Evolutionary conservation across 2,329 filamentous ascomycete species (phyloP).

Genomic region (Phyllosticta citrichinensis): DNA sequence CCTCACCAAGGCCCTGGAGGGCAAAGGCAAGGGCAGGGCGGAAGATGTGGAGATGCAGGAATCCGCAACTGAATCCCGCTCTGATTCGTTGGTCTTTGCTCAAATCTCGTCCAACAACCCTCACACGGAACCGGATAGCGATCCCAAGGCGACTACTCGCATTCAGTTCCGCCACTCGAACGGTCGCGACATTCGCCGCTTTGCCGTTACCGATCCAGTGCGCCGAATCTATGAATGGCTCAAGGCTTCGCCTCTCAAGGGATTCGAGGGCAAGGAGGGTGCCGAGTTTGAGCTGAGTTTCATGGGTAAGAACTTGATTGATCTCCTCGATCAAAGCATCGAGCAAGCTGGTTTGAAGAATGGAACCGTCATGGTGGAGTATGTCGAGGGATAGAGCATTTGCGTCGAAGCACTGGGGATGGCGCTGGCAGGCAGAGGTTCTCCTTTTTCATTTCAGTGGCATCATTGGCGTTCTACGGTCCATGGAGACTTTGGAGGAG

Average conservation of each 20-base stretch:
- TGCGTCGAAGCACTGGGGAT: neutral
- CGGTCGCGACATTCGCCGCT: constrained; percentile 80
- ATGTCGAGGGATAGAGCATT: constrained; percentile 27
- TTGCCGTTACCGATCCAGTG: constrained; percentile 65
- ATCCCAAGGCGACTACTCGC: constrained; percentile 64
- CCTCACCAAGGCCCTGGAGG: constrained; percentile 56
- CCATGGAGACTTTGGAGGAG: neutral
- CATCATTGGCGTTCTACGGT: neutral
- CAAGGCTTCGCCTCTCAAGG: constrained; percentile 72
- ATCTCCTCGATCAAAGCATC: constrained; percentile 62
- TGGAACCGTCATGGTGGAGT: constrained; percentile 92
- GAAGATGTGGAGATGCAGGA: constrained; percentile 17
- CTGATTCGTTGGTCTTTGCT: constrained; percentile 49
- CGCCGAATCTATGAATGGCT: constrained; percentile 90
- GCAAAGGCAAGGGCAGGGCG: constrained; percentile 46
- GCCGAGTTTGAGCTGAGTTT: constrained; percentile 78
- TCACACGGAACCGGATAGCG: constrained; percentile 67
- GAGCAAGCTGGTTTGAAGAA: constrained; percentile 79
- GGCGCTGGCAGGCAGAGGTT: neutral
- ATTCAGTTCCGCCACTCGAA: constrained; percentile 87
- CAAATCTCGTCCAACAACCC: constrained; percentile 61
- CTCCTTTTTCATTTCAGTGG: neutral
- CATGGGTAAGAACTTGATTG: constrained; percentile 79
- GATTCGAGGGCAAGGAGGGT: constrained; percentile 62
- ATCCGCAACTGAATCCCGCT: constrained; percentile 20